Base-by-base conservation (phyloP, 2,329 filamentous ascomycete genomes). In the Anisogramma anomala region DNA sequence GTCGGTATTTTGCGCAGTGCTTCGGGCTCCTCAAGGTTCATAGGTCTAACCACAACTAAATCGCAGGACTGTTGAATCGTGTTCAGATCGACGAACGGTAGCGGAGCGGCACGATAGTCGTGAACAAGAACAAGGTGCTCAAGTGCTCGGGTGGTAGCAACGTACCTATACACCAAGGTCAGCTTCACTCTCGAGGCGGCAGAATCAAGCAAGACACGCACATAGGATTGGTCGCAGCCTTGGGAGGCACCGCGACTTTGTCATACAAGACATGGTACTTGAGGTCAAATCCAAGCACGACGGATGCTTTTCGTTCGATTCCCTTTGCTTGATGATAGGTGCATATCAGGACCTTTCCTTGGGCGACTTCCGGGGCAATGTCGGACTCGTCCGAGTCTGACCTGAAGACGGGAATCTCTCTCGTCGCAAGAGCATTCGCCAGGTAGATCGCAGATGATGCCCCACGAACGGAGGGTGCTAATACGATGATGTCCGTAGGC, bases 261-360 rank as follows among this genome's bases (percentile, higher is more conserved):
- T 39, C 6, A 19, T 36, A 42, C 43, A 39, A 42, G 3, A 14
- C 36, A n/a, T 46, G 43, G 19, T 46, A 46, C 11, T 26, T 34
- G 25, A 39, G 32, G 3, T 46, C 43, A 13, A 46, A 46, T 11
- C 39, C 43, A 2, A 46, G 35, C 17, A 46, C 43, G 11, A 46
- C 30, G 8, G 43, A 42, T 11, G 43, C 43, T 25, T 32, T 46
- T 8, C 43, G 35, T 25, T 46, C 43, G 22, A 46, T 46, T 1
- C 43, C 43, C 19, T 46, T 46, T 2, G 43, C 43, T 13, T 46
- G 43, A n/a, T 46, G 43, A 23, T 46, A 46, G 5, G 43, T 46
- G 33, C 43, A 46, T 8, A 46, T 42, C n/a, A 46, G 22, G 8
- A 46, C 39, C 20, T 46, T 46, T 1, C 43, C 43, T 7, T 18